phyloP scores from a whole-genome alignment of 495 filamentous ascomycete species.

The Hypoxylon rickii region DNA sequence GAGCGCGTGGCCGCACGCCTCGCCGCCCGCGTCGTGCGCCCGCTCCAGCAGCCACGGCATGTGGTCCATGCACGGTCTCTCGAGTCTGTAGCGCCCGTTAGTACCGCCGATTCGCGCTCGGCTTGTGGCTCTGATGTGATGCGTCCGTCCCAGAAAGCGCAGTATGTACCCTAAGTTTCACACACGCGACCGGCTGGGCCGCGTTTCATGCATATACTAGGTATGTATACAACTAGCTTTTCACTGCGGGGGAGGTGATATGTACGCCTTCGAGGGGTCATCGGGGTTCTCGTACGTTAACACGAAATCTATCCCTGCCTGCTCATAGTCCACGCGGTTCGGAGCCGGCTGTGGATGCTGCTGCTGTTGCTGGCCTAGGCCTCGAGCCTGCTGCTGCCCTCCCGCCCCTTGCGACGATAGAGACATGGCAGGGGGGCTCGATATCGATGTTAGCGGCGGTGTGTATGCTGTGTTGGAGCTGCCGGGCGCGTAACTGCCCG shows the following conservation, averaged over 20 bases:
- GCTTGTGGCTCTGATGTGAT: no score
- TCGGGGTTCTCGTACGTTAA: slow-evolving; percentile 75
- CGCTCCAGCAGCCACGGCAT: slow-evolving; percentile 74
- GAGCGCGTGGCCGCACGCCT: slow-evolving; percentile 76
- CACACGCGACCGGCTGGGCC: no score
- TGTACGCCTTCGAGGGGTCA: slow-evolving; percentile 62
- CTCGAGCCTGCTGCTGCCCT: slow-evolving; percentile 40
- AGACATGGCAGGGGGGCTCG: slow-evolving; percentile 43
- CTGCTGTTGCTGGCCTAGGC: slow-evolving; percentile 44
- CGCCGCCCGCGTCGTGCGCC: slow-evolving; percentile 55
- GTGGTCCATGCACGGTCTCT: slow-evolving; percentile 94
- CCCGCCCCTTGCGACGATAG: slow-evolving; percentile 44
- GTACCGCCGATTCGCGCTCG: no score
- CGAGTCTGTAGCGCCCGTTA: slow-evolving; percentile 69
- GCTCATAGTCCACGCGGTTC: slow-evolving; percentile 72
- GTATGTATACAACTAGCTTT: slow-evolving; percentile 1
- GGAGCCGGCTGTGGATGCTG: slow-evolving; percentile 37
- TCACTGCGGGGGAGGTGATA: slow-evolving; percentile 65
- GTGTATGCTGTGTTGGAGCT: slow-evolving; percentile 51
- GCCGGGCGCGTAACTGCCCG: slow-evolving; percentile 55
- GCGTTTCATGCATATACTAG: no score
- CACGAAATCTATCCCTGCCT: slow-evolving; percentile 93
- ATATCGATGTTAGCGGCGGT: slow-evolving; percentile 45
- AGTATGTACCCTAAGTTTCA: no score
- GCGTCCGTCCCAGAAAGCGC: slow-evolving; percentile 23